Conservation (phyloP, 192 early-diverging fungal species). For the Backusella macrospora region DNA sequence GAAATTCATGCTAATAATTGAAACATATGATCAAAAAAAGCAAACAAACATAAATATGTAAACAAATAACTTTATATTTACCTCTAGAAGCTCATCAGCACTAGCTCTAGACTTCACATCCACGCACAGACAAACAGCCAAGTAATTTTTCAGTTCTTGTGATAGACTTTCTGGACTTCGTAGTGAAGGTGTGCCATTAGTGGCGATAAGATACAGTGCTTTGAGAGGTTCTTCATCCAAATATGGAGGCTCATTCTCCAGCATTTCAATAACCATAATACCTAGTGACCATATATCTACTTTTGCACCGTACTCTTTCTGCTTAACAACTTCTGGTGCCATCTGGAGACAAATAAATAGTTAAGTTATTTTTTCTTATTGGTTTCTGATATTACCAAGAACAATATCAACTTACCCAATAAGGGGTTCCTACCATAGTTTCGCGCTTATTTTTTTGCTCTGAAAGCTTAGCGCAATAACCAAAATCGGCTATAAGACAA, state of each 20-base stretch:
- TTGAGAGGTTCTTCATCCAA: conserved; percentile 90
- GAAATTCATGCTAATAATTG: conserved; percentile 70
- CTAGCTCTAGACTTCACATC: conserved; percentile 79
- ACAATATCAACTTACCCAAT: conserved; percentile 60
- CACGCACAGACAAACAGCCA: conserved; percentile 61
- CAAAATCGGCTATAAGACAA: conserved; percentile 62
- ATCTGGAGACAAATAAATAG: conserved; percentile 46
- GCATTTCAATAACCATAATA: conserved; percentile 98
- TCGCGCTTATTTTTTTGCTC: conserved; percentile 73
- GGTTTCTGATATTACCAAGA: neutral
- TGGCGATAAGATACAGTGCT: conserved; percentile 93
- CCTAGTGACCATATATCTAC: conserved; percentile 97
- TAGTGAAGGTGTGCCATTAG: conserved; percentile 92
- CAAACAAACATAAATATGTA: neutral
- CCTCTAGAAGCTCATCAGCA: conserved; percentile 75
- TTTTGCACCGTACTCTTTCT: conserved; percentile 90
- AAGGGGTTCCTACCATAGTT: conserved; percentile 90
- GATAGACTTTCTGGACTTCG: conserved; percentile 63
- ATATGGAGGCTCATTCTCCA: conserved; percentile 97
- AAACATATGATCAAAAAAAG: neutral
- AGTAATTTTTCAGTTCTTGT: conserved; percentile 57
- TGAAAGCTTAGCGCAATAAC: conserved; percentile 81
- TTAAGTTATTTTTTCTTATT: neutral
- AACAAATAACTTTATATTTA: conserved; percentile 28
- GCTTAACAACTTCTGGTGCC: conserved; percentile 96